phyloP scores from a whole-genome alignment of 148 eudicot genomes.

The Fagopyrum homotropicum region DNA sequence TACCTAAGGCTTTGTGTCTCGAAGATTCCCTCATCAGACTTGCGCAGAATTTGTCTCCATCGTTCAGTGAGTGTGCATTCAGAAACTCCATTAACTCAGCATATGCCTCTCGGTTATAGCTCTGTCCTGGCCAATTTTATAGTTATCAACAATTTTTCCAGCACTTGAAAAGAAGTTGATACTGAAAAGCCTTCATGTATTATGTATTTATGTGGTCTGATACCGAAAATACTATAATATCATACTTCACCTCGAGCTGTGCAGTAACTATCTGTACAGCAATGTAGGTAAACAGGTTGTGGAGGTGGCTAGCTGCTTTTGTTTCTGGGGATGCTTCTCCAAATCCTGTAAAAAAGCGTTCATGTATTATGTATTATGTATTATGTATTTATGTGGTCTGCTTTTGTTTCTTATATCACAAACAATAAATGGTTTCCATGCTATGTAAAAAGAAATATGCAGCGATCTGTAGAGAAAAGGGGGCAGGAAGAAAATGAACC shows the following conservation, averaged over 20 bases:
- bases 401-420: slow-evolving; percentile 49
- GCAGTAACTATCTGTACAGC: slow-evolving; percentile 83
- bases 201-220: not conserved
- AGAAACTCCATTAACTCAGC: slow-evolving; percentile 72
- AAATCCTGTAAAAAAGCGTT: slow-evolving; percentile 79
- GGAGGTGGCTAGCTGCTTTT: slow-evolving; percentile 77
- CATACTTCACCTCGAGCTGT: slow-evolving; percentile 60
- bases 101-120: slow-evolving; percentile 79
- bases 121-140: slow-evolving; percentile 35
- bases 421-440: not conserved
- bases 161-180: not conserved
- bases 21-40: slow-evolving; percentile 74
- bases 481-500: slow-evolving; percentile 15
- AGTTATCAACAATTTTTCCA: not conserved
- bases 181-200: not conserved
- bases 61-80: slow-evolving; percentile 43
- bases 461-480: not conserved
- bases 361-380: too few species aligned
- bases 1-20: slow-evolving; percentile 66
- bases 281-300: slow-evolving; percentile 71
- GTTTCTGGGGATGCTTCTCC: slow-evolving; percentile 95
- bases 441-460: not conserved
- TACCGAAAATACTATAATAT: not conserved
- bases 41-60: slow-evolving; percentile 81
- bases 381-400: too few species aligned